A percentile compares a stretch with the other conserved stretches of the same genome.
Evolutionary conservation across 148 eudicot species (phyloP).

Genomic region (Chenopodium berlandieri): DNA sequence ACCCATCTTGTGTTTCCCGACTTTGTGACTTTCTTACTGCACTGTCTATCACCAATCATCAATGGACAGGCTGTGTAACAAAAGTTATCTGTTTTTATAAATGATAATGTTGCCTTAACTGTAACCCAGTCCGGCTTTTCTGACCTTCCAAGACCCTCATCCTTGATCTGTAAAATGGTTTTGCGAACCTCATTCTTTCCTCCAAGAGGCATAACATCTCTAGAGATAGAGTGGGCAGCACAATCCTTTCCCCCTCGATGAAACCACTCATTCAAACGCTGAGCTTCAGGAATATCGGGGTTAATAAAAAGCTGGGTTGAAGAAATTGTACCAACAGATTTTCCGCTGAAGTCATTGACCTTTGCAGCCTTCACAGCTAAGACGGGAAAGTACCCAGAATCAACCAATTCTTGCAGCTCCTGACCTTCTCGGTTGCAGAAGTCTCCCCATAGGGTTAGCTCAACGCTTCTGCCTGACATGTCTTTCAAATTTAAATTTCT

Average conservation of each 20-base stretch:
- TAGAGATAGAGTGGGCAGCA: slow-evolving; percentile 71
- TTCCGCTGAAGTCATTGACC: slow-evolving; percentile 87
- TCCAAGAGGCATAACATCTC: slow-evolving; percentile 63
- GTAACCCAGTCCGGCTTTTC: slow-evolving; percentile 93
- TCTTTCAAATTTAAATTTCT: slow-evolving; percentile 79
- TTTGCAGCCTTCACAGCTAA: slow-evolving; percentile 93
- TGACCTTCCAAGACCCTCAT: slow-evolving; percentile 86
- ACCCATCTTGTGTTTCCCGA: slow-evolving; percentile 74
- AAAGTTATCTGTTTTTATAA: slow-evolving; percentile 73
- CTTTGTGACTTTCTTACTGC: slow-evolving; percentile 87
- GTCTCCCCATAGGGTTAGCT: slow-evolving; percentile 95
- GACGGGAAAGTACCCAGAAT: slow-evolving; percentile 67
- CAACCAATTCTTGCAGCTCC: slow-evolving; percentile 70
- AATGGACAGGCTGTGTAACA: slow-evolving; percentile 97
- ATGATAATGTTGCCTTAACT: slow-evolving; percentile 64
- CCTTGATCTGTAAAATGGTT: slow-evolving; percentile 77
- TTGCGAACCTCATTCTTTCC: slow-evolving; percentile 72
- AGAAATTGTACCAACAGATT: slow-evolving; percentile 83
- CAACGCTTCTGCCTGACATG: slow-evolving; percentile 74
- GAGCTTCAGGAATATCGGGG: slow-evolving; percentile 78
- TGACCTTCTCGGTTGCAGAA: slow-evolving; percentile 96
- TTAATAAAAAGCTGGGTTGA: slow-evolving; percentile 76
- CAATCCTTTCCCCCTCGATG: slow-evolving; percentile 61
- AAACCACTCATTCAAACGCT: slow-evolving; percentile 64
- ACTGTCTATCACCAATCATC: slow-evolving; percentile 89